Percentiles rank a stretch among this genome's conserved stretches.
phyloP scores from a whole-genome alignment of 2,329 filamentous ascomycete genomes.

The Neocucurbitaria cava region DNA sequence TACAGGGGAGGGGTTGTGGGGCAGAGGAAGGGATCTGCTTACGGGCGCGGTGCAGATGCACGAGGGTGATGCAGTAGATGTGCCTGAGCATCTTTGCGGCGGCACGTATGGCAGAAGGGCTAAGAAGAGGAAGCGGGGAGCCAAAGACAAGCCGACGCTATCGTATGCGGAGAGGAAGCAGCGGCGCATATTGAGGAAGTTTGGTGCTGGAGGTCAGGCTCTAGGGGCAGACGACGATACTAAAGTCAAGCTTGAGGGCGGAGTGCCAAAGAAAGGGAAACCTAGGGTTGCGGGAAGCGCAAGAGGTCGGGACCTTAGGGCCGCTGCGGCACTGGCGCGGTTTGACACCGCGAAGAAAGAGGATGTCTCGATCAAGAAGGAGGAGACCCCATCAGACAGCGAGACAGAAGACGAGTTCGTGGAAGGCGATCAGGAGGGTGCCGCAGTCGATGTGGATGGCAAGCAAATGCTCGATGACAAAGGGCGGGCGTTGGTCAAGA shows the following conservation, averaged over 20 bases:
- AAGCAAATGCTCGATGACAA: constrained; percentile 69
- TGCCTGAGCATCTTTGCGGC: constrained; percentile 73
- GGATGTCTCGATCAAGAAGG: constrained; percentile 48
- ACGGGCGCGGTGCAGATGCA: constrained; percentile 48
- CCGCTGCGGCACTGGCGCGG: constrained; percentile 76
- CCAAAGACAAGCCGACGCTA: constrained; percentile 55
- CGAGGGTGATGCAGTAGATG: constrained; percentile 32
- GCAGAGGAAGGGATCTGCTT: constrained; percentile 68
- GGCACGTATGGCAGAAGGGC: constrained; percentile 71
- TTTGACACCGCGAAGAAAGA: constrained; percentile 64
- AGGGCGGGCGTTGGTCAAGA: constrained; percentile 70
- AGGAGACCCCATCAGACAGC: constrained; percentile 39
- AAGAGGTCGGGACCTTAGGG: constrained; percentile 75
- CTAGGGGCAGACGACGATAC: constrained; percentile 73
- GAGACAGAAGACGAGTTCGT: constrained; percentile 47
- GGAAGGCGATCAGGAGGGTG: constrained; percentile 50
- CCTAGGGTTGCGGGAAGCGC: constrained; percentile 78
- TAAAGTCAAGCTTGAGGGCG: constrained; percentile 72
- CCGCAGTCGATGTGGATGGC: constrained; percentile 70
- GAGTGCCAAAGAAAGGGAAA: constrained; percentile 66
- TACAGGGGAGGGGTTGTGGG: constrained; percentile 85
- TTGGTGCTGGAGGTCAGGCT: constrained; percentile 72
- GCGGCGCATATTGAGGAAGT: constrained; percentile 75
- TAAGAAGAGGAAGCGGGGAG: constrained; percentile 59
- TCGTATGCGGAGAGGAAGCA: constrained; percentile 78